Evolutionary conservation across 495 filamentous ascomycete genomes (phyloP), one percentile per base, ranked within the genome.

Genomic region (Cercophora newfieldiana): DNA sequence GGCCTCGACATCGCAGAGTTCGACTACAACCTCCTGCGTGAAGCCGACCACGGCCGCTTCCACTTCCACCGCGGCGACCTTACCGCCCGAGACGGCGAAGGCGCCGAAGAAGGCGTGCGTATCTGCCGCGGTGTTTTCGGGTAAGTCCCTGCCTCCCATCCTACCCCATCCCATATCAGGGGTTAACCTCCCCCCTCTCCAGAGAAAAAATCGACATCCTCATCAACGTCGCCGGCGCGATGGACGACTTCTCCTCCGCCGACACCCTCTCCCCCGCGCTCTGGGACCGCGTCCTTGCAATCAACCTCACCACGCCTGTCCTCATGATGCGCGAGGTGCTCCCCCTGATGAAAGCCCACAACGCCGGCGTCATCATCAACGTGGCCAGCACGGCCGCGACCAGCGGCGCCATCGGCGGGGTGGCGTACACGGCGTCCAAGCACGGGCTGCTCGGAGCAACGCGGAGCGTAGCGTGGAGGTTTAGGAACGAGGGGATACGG

Each of bases 391-490:
- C 78, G 55, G 78, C 80, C 7, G 78, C 62, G 1, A 63, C 66
- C 7, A 75, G 72, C 49, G 79, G 79, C 44, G 79, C 76, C 0
- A 69, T 74, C 0, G 75, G 75, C 1, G 80, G 78, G 3, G 61
- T 81, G 2, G 79, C 78, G 8, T 81, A 81, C 65, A 81, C 80
- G 10, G 69, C 77, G 0, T 69, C 63, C 33, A 78, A 78, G 67
- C 76, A 78, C 63, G 76, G 72, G 0, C 60, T 77, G 64, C 72
- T 80, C 8, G 80, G 80, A 0, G 78, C 76, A 10, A 82, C 80
- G 3, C 81, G 80, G 57, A 80, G 81, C 66, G 77, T 80, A 2
- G 78, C 80, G 7, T 82, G 75, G 75, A 63, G 79, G 14, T 82
- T 77, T 66, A 69, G 72, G 12, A 70, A 77, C 63, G 78, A 80